Conservation (phyloP, 768 basidiomycete species). For the Naganishia onofrii region DNA sequence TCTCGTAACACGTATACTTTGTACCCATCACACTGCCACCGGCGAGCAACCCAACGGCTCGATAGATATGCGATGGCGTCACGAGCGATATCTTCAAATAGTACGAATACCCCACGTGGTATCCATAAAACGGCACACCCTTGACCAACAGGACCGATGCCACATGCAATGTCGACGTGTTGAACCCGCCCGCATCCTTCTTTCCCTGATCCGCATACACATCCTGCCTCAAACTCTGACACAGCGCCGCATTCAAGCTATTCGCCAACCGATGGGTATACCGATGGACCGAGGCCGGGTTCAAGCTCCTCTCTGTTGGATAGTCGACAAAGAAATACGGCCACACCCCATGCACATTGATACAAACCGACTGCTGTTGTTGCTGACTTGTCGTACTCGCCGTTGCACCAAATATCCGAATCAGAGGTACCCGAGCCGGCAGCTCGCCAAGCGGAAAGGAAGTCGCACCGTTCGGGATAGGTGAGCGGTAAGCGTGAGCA, state of each 20-base stretch:
- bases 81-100: slow-evolving; percentile 81
- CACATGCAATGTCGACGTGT: slow-evolving; percentile 52
- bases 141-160: slow-evolving; percentile 82
- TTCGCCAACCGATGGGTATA: slow-evolving; percentile 68
- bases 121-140: slow-evolving; percentile 94
- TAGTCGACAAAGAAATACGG: slow-evolving; percentile 93
- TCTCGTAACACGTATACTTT: slow-evolving; percentile 77
- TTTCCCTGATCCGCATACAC: slow-evolving; percentile 62
- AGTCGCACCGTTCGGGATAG: slow-evolving; percentile 38
- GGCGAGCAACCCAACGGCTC: slow-evolving; percentile 71
- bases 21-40: slow-evolving; percentile 79
- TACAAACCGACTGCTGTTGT: slow-evolving; percentile 75
- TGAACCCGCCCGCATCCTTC: slow-evolving; percentile 56
- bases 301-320: slow-evolving; percentile 32
- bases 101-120: slow-evolving; percentile 75
- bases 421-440: slow-evolving; percentile 69
- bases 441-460: slow-evolving; percentile 44
- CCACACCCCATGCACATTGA: slow-evolving; percentile 80
- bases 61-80: slow-evolving; percentile 68
- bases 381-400: no score
- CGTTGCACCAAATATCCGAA: slow-evolving; percentile 82
- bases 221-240: slow-evolving; percentile 72
- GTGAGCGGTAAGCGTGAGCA: slow-evolving; percentile 39
- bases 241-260: slow-evolving; percentile 82
- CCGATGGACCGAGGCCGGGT: slow-evolving; percentile 59